phyloP scores from a whole-genome alignment of 768 basidiomycete genomes.

The Clitopilus passeckerianus region DNA sequence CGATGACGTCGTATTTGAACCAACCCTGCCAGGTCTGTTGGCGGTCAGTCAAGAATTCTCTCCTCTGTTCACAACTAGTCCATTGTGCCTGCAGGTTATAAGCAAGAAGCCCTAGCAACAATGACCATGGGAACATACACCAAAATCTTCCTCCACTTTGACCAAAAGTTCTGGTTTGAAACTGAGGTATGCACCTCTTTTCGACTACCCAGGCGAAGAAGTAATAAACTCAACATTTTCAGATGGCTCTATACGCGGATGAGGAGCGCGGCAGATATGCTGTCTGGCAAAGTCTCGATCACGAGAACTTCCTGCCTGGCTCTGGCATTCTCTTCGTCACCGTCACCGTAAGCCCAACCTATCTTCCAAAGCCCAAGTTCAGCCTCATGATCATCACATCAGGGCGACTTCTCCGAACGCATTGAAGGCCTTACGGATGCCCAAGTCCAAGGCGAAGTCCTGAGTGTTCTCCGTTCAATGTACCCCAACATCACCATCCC shows the following conservation, averaged over 20 bases:
- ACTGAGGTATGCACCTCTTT: conserved; percentile 23
- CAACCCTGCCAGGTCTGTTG: conserved; percentile 39
- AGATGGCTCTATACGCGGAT: conserved; percentile 58
- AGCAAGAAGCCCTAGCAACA: conserved; percentile 58
- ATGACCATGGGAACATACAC: conserved; percentile 66
- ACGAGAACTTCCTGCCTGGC: conserved; percentile 51
- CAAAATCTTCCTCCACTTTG: conserved; percentile 65
- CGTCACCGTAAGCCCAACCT: conserved; percentile 26
- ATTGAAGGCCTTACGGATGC: conserved; percentile 47
- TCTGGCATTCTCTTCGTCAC: conserved; percentile 54
- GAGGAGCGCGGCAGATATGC: conserved; percentile 56
- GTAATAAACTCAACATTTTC: too few relatives aligned
- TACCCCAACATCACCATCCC: conserved; percentile 51
- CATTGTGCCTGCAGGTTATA: conserved; percentile 29
- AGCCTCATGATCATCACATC: background rate
- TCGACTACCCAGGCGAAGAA: background rate
- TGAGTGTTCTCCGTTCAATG: conserved; percentile 56
- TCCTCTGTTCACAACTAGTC: background rate
- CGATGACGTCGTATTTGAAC: conserved; percentile 51
- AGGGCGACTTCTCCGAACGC: conserved; percentile 61
- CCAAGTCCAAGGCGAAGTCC: conserved; percentile 46
- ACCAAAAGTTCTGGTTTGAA: conserved; percentile 51
- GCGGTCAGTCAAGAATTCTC: background rate
- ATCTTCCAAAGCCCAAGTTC: background rate
- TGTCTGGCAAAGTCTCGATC: conserved; percentile 64